These are phyloP conservation scores for Boletellus emodensis DNA, from an alignment of 768 basidiomycete species.

Conservation along the genomic window DNA sequence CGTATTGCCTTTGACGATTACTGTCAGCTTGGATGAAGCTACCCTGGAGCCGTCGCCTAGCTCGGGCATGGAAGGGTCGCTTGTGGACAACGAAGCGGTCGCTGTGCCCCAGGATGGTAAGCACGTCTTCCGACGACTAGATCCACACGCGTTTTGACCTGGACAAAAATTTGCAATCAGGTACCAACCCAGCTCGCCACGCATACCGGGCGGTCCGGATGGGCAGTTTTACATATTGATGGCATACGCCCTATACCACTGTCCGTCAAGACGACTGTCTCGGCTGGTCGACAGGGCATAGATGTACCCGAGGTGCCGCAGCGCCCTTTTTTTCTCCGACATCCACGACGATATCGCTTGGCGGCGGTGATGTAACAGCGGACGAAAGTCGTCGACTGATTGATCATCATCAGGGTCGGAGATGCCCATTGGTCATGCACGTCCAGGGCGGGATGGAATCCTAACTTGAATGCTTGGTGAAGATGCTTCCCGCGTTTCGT, in stretches of 20 bases:
- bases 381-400: constrained; percentile 44
- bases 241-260: constrained; percentile 58
- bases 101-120: not conserved
- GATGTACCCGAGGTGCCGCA: constrained; percentile 39
- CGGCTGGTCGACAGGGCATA: constrained; percentile 45
- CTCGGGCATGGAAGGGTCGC: constrained; percentile 25
- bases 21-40: constrained; percentile 28
- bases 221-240: constrained; percentile 79
- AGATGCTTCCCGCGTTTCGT: too few species aligned
- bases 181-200: constrained; percentile 18
- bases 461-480: too few species aligned
- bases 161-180: not conserved
- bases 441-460: too few species aligned
- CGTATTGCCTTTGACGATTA: constrained; percentile 31
- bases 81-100: constrained; percentile 6
- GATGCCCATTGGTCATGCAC: too few species aligned
- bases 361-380: constrained; percentile 61
- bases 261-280: constrained; percentile 76
- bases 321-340: constrained; percentile 43
- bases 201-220: constrained; percentile 41
- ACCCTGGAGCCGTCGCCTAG: constrained; percentile 26
- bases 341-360: constrained; percentile 58
- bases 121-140: constrained; percentile 2
- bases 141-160: constrained; percentile 1
- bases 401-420: constrained; percentile 60